Base-by-base conservation (phyloP, 805 yeast genomes). In the Candida nitratophila region DNA sequence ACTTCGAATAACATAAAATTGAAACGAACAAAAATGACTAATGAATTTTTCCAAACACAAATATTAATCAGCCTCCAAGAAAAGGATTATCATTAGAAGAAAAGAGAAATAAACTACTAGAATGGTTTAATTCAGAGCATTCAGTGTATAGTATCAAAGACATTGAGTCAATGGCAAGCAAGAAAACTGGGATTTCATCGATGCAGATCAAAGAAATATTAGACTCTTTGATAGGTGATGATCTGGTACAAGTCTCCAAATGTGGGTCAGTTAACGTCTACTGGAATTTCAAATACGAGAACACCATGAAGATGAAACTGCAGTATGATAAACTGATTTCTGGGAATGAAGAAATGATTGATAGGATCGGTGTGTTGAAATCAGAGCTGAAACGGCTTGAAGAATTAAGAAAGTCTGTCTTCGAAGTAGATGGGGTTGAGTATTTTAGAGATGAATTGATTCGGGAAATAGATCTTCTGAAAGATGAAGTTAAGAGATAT, bases 191-290 rank as follows among this genome's bases (percentile, higher is more conserved):
- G 0, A 68, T 77, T 7, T 68, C 74, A n/a, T 54, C 77, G 0
- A 76, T 76, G 76, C 71, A 74, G 41, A 74, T 77, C 35, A 77
- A 78, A 50, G 79, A 73, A 10, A 48, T 77, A 1, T 50, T 77
- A 10, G 73, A 71, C 36, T 49, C 55, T 3, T 63, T 77, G 45
- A 52, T 74, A 10, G 80, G 76, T 48, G 83, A 77, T 42, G 71
- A 66, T 21, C 50, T 74, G 27, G 65, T 77, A 8, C 68, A 67
- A 37, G 65, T 68, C 34, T 79, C 74, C 47, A 79, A 78, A 55
- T 77, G 83, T 54, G 85, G 84, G 0, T 62, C 65, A 14, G 64
- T 72, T 14, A 73, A 73, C 43, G 59, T 76, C 3, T 77, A 74
- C 46, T 77, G 80, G 79, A 63, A 73, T 42, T 76, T 72, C 55